Conservation (phyloP, 1,139 yeast genomes). For the Suhomyces bokatorum region DNA sequence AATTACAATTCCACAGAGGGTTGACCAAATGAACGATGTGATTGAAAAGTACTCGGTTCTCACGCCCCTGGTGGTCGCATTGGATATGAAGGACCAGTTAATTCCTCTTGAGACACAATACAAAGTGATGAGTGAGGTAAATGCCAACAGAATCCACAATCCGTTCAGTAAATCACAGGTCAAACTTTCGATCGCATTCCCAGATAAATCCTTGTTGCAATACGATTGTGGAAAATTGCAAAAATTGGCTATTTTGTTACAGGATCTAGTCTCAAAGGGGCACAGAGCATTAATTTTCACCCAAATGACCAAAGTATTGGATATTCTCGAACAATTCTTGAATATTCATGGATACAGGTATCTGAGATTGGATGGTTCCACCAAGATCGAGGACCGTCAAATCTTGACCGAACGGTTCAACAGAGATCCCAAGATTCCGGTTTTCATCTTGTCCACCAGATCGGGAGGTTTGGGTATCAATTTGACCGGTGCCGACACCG, state of each 20-base stretch:
- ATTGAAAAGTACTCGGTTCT: conserved; percentile 81
- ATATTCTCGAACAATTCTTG: conserved; percentile 87
- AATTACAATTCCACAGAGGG: conserved; percentile 44
- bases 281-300: conserved; percentile 95
- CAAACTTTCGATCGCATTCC: conserved; percentile 89
- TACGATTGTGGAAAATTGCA: conserved; percentile 98
- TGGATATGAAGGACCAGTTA: conserved; percentile 66
- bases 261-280: conserved; percentile 77
- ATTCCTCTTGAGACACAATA: conserved; percentile 42
- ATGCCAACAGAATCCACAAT: conserved; percentile 42
- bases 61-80: conserved; percentile 82
- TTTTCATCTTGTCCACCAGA: conserved; percentile 89
- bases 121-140: conserved; percentile 36
- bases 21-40: conserved; percentile 44
- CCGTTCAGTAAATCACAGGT: conserved; percentile 87
- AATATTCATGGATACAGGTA: conserved; percentile 94
- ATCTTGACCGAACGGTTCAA: conserved; percentile 90
- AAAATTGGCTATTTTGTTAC: conserved; percentile 70
- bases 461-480: conserved; percentile 99
- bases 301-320: conserved; percentile 96
- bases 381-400: conserved; percentile 96
- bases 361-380: conserved; percentile 95
- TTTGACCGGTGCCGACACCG: conserved; percentile 97
- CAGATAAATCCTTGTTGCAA: conserved; percentile 87
- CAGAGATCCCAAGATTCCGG: conserved; percentile 81